Evolutionary conservation across 2,329 filamentous ascomycete species (phyloP).

Genomic region (Pseudogymnoascus sp.): DNA sequence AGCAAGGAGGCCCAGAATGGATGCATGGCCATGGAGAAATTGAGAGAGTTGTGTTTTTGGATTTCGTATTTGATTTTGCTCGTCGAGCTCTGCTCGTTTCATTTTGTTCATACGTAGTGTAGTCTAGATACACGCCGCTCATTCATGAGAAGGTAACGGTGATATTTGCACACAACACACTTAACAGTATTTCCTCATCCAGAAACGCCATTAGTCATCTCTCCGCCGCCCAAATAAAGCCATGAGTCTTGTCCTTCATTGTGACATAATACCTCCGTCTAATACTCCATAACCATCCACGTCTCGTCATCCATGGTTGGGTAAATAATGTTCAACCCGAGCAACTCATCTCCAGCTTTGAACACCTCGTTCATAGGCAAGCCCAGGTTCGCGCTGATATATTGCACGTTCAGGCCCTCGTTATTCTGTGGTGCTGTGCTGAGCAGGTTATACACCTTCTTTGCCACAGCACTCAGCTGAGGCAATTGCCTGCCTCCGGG

Average conservation of each 20-base stretch:
- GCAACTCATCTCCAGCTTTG: conserved; percentile 73
- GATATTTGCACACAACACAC: conserved; percentile 13
- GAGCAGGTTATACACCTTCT: conserved; percentile 66
- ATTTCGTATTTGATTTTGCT: conserved; percentile 1
- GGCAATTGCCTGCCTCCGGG: conserved; percentile 31
- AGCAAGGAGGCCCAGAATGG: neutral
- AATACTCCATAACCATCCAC: conserved; percentile 75
- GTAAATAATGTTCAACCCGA: conserved; percentile 69
- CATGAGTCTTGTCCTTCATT: conserved; percentile 1
- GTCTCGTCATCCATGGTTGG: conserved; percentile 90
- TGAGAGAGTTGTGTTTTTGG: conserved; percentile 36
- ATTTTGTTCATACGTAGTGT: neutral
- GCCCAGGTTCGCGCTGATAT: conserved; percentile 60
- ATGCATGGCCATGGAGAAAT: conserved; percentile 32
- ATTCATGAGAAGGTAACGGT: conserved; percentile 16
- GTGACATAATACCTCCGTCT: conserved; percentile 14
- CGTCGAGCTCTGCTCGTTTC: neutral
- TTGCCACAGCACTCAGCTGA: conserved; percentile 46
- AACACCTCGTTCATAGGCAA: conserved; percentile 65
- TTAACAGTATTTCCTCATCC: neutral
- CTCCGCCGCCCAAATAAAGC: neutral
- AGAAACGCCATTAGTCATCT: conserved; percentile 9
- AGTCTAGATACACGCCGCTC: conserved; percentile 17
- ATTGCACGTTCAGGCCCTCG: conserved; percentile 76
- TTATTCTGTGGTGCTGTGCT: conserved; percentile 61